phyloP scores from a whole-genome alignment of 306 rosid species.

The Coriaria nepalensis region DNA sequence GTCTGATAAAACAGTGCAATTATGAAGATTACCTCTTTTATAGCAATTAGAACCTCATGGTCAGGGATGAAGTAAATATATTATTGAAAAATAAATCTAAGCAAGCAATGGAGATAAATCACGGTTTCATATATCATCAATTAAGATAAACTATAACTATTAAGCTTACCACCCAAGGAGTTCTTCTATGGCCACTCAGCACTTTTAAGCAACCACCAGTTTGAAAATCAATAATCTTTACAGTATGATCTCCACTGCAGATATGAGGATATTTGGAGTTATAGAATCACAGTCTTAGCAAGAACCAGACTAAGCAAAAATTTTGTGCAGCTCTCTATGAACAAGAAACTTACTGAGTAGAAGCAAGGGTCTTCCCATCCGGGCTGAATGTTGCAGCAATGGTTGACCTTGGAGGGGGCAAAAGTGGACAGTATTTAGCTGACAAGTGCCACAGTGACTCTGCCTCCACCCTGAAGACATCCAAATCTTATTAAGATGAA shows the following conservation, averaged over 20 bases:
- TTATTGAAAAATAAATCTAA: no score
- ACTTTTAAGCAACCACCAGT: slow-evolving; percentile 92
- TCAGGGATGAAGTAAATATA: no score
- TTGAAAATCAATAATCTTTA: slow-evolving; percentile 82
- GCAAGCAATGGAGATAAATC: no score
- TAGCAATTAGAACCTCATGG: no score
- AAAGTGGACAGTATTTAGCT: slow-evolving; percentile 77
- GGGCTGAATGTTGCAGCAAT: slow-evolving; percentile 96
- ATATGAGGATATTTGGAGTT: slow-evolving; percentile 8
- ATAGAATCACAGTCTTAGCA: no score
- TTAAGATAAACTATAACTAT: slow-evolving; percentile 7
- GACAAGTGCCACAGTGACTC: slow-evolving; percentile 73
- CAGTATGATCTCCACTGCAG: slow-evolving; percentile 94
- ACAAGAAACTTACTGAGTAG: slow-evolving; percentile 67
- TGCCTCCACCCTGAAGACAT: slow-evolving; percentile 36
- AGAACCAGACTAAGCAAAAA: not conserved
- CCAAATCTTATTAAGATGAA: not conserved
- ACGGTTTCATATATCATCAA: not conserved
- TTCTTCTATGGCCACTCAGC: slow-evolving; percentile 81
- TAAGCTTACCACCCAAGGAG: slow-evolving; percentile 96
- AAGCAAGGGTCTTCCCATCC: slow-evolving; percentile 90
- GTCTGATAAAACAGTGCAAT: no score
- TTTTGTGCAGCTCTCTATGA: slow-evolving; percentile 4
- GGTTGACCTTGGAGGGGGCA: slow-evolving; percentile 94
- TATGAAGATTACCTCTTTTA: no score